Conservation (phyloP, 352 stramenopile species). For the Phytophthora lateralis region DNA sequence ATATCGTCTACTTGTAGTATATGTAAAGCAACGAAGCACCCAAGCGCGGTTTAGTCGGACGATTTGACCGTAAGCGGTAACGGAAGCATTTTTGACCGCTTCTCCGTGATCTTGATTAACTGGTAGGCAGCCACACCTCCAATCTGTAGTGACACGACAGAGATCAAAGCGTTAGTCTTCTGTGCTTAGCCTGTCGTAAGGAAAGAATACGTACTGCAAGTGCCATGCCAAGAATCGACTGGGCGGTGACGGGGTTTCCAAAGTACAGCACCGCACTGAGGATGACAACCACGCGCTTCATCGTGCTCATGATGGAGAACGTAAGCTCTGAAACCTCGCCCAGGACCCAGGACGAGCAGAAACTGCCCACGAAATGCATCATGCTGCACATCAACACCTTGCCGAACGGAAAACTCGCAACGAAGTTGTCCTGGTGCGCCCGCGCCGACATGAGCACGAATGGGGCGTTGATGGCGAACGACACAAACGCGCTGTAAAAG, state of each 20-base stretch:
- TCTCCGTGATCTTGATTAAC: conserved; percentile 74
- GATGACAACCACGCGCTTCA: conserved; percentile 90
- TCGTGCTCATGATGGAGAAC: conserved; percentile 91
- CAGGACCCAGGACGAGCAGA: conserved; percentile 81
- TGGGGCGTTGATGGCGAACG: conserved; percentile 84
- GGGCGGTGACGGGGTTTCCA: conserved; percentile 71
- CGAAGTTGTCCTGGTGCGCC: conserved; percentile 60
- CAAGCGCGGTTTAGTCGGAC: conserved; percentile 23
- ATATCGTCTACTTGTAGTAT: conserved; percentile 38
- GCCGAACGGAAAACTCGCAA: conserved; percentile 72
- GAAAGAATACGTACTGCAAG: conserved; percentile 49
- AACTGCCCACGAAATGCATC: conserved; percentile 85
- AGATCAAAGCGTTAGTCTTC: conserved; percentile 5
- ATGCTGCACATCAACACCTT: conserved; percentile 80
- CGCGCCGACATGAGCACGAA: conserved; percentile 67
- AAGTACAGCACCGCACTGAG: conserved; percentile 87
- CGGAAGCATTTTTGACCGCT: conserved; percentile 44
- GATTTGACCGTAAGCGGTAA: conserved; percentile 59
- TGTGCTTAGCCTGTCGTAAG: not conserved
- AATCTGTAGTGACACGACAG: conserved; percentile 35
- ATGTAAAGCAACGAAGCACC: conserved; percentile 26
- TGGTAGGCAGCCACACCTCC: conserved; percentile 80
- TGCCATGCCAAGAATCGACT: conserved; percentile 76
- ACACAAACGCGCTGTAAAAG: conserved; percentile 87
- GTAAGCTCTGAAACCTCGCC: conserved; percentile 88